Conservation (phyloP, 176 grass and related monocot species). For the Alloteropsis semialata region DNA sequence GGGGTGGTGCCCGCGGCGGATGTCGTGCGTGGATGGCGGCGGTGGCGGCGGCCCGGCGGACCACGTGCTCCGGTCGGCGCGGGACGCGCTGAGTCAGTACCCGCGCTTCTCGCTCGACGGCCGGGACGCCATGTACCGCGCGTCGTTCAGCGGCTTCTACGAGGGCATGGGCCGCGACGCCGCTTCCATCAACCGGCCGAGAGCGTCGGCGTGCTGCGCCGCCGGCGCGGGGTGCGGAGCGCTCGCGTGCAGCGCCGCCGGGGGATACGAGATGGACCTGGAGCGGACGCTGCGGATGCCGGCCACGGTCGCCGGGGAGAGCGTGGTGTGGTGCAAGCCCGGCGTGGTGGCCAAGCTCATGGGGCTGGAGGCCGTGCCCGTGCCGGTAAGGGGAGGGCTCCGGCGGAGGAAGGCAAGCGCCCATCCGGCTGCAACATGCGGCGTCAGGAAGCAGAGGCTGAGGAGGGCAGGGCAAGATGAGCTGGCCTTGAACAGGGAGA, state of each 20-base stretch:
- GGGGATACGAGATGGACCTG: constrained; percentile 55
- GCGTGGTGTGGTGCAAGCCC: constrained; percentile 93
- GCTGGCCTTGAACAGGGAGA: constrained; percentile 64
- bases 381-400: constrained; percentile 44
- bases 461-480: constrained; percentile 42
- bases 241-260: constrained; percentile 3
- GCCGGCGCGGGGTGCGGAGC: constrained; percentile 26
- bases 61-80: constrained; percentile 68
- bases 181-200: neutral
- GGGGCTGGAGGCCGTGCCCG: constrained; percentile 77
- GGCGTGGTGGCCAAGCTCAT: constrained; percentile 81
- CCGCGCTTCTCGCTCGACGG: constrained; percentile 94
- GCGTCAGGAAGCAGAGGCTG: constrained; percentile 49
- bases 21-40: constrained; percentile 73
- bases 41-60: constrained; percentile 37
- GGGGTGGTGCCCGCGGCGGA: constrained; percentile 44
- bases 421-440: neutral
- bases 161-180: neutral
- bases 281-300: constrained; percentile 71
- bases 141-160: constrained; percentile 58
- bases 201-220: constrained; percentile 36
- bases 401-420: constrained; percentile 35
- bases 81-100: constrained; percentile 78
- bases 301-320: constrained; percentile 65
- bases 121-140: constrained; percentile 87